These are phyloP conservation scores for Penicillium sp. DNA, from an alignment of 2,329 filamentous ascomycete species.

Conservation along the genomic window DNA sequence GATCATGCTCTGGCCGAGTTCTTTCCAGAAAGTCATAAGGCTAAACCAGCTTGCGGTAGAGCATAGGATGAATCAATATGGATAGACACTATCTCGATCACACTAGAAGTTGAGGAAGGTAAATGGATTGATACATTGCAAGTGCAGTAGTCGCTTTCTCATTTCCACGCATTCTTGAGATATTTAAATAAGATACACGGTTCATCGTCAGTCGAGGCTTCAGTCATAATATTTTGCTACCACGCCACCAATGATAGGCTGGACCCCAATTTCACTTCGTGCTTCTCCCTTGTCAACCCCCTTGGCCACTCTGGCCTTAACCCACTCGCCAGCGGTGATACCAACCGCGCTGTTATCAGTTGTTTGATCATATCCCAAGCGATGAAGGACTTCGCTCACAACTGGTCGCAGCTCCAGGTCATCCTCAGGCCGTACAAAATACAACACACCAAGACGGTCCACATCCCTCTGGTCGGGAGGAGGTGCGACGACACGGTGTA, in stretches of 20 bases:
- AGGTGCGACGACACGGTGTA: constrained; percentile 52
- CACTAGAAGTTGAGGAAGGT: too few species aligned
- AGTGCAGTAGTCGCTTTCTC: neutral
- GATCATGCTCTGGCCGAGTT: neutral
- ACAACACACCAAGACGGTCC: constrained; percentile 46
- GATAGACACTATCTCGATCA: too few species aligned
- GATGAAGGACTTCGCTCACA: constrained; percentile 37
- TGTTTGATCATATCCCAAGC: constrained; percentile 29
- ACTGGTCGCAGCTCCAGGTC: constrained; percentile 32
- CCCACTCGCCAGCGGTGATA: constrained; percentile 26
- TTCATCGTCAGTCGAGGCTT: neutral
- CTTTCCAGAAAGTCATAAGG: neutral
- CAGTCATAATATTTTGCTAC: constrained; percentile 25
- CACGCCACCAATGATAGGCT: constrained; percentile 25
- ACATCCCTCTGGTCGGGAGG: constrained; percentile 49
- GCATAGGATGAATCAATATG: too few species aligned
- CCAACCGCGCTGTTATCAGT: constrained; percentile 15
- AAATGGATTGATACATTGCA: too few species aligned
- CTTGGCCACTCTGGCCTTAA: constrained; percentile 28
- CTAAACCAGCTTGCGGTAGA: neutral
- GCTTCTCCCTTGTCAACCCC: constrained; percentile 20
- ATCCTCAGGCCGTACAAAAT: constrained; percentile 51
- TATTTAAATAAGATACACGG: neutral
- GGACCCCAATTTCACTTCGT: constrained; percentile 20
- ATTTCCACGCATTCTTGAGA: neutral